These are phyloP conservation scores for Fusarium napiforme DNA, from an alignment of 2,329 filamentous ascomycete genomes.

Conservation along the genomic window DNA sequence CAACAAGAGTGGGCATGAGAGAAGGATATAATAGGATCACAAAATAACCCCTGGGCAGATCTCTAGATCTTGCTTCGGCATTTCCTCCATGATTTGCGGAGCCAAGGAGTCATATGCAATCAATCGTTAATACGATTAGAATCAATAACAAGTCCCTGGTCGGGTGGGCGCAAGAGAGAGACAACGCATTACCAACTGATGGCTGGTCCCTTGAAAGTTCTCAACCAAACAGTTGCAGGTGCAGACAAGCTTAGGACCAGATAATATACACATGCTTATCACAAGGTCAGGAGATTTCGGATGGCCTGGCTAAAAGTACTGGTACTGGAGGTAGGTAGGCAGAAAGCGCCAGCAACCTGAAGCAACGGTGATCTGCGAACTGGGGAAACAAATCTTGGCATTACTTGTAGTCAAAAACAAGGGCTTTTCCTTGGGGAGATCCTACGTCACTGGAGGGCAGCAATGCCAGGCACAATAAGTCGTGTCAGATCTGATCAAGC, in stretches of 20 bases:
- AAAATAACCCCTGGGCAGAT: not conserved
- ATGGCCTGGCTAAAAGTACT: not conserved
- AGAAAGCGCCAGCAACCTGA: not conserved
- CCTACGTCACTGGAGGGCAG: not conserved
- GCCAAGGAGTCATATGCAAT: not conserved
- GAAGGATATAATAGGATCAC: not conserved
- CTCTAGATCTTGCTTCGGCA: not conserved
- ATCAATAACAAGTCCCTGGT: not conserved
- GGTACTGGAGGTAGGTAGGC: not conserved
- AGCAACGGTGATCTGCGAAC: not conserved
- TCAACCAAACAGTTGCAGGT: not conserved
- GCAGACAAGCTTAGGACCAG: not conserved
- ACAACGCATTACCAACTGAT: not conserved
- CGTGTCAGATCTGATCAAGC: slow-evolving; percentile 18
- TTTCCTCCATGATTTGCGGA: not conserved
- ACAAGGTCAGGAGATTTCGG: not conserved
- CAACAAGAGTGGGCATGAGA: slow-evolving; percentile 11
- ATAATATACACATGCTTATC: not conserved
- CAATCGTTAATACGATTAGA: not conserved
- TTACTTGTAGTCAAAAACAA: not conserved
- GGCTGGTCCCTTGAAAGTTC: not conserved
- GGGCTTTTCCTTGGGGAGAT: not conserved
- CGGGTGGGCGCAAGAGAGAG: not conserved
- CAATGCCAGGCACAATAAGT: slow-evolving; percentile 8
- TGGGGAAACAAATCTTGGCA: not conserved